Percentiles rank a stretch among this genome's conserved stretches.
phyloP scores from a whole-genome alignment of 2,329 filamentous ascomycete genomes.

The Fusarium coicis region DNA sequence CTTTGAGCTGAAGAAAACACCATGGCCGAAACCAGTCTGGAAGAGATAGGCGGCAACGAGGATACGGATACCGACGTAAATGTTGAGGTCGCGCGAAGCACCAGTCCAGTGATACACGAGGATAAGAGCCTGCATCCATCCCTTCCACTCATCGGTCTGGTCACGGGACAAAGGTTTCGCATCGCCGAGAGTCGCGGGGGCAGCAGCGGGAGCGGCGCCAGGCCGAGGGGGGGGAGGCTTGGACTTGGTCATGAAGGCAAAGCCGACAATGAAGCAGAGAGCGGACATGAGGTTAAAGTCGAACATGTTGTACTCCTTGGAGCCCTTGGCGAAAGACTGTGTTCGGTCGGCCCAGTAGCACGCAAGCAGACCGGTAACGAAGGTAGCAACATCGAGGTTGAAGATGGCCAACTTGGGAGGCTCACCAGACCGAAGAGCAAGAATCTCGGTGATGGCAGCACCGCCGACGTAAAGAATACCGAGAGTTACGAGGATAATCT shows the following conservation, averaged over 20 bases:
- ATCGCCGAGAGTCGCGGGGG: slow-evolving; percentile 29
- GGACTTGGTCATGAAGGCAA: slow-evolving; percentile 37
- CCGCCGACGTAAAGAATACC: slow-evolving; percentile 30
- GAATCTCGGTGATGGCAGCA: slow-evolving; percentile 25
- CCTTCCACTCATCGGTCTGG: slow-evolving; percentile 74
- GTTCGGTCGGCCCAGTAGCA: slow-evolving; percentile 48
- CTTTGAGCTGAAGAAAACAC: slow-evolving; percentile 65
- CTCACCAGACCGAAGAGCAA: slow-evolving; percentile 17
- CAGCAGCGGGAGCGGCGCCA: background rate
- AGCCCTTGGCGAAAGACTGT: slow-evolving; percentile 44
- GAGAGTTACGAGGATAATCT: slow-evolving; percentile 36
- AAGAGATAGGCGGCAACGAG: slow-evolving; percentile 71
- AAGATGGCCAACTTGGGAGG: slow-evolving; percentile 23
- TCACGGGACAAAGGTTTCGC: slow-evolving; percentile 52
- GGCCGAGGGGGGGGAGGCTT: slow-evolving; percentile 17
- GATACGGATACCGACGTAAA: slow-evolving; percentile 65
- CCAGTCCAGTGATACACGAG: slow-evolving; percentile 65
- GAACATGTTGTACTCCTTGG: slow-evolving; percentile 35
- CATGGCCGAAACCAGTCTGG: slow-evolving; percentile 70
- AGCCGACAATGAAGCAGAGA: slow-evolving; percentile 25
- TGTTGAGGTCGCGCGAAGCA: slow-evolving; percentile 57
- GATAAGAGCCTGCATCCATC: slow-evolving; percentile 68
- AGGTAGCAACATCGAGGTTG: slow-evolving; percentile 39
- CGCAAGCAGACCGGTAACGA: slow-evolving; percentile 38
- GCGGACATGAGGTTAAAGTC: slow-evolving; percentile 39